phyloP scores from a whole-genome alignment of 2,329 filamentous ascomycete genomes.

The Ascocoryne sarcoides region DNA sequence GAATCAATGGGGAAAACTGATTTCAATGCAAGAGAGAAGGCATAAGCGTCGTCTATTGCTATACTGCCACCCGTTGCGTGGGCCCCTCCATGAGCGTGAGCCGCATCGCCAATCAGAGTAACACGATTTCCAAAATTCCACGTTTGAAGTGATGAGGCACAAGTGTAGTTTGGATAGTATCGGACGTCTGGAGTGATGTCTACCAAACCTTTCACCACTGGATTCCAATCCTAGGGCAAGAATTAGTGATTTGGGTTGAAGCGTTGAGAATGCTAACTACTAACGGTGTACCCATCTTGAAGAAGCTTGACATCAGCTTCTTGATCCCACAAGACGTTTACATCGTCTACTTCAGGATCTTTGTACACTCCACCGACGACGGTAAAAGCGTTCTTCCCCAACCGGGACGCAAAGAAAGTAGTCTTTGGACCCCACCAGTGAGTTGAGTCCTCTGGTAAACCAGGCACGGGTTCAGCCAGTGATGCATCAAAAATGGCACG shows the following conservation, averaged over 20 bases:
- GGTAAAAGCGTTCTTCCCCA: slow-evolving; percentile 26
- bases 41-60: slow-evolving; percentile 33
- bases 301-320: slow-evolving; percentile 24
- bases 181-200: slow-evolving; percentile 27
- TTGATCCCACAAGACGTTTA: slow-evolving; percentile 23
- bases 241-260: neutral
- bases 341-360: slow-evolving; percentile 20
- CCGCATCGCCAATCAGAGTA: slow-evolving; percentile 31
- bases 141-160: slow-evolving; percentile 23
- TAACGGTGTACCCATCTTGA: slow-evolving; percentile 24
- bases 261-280: neutral
- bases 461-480: slow-evolving; percentile 26
- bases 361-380: slow-evolving; percentile 26
- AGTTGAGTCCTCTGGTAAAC: slow-evolving; percentile 29
- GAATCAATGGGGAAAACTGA: slow-evolving; percentile 11
- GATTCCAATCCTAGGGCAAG: slow-evolving; percentile 28
- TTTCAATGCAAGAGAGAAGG: slow-evolving; percentile 20
- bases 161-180: slow-evolving; percentile 30
- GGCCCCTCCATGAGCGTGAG: slow-evolving; percentile 32
- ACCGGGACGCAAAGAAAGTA: slow-evolving; percentile 27
- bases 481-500: slow-evolving; percentile 30
- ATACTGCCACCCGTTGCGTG: slow-evolving; percentile 32
- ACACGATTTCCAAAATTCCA: slow-evolving; percentile 27
- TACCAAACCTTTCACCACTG: slow-evolving; percentile 28
- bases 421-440: slow-evolving; percentile 30